These are phyloP conservation scores for Suhomyces coccinellae DNA, from an alignment of 1,139 yeast genomes.

Conservation along the genomic window DNA sequence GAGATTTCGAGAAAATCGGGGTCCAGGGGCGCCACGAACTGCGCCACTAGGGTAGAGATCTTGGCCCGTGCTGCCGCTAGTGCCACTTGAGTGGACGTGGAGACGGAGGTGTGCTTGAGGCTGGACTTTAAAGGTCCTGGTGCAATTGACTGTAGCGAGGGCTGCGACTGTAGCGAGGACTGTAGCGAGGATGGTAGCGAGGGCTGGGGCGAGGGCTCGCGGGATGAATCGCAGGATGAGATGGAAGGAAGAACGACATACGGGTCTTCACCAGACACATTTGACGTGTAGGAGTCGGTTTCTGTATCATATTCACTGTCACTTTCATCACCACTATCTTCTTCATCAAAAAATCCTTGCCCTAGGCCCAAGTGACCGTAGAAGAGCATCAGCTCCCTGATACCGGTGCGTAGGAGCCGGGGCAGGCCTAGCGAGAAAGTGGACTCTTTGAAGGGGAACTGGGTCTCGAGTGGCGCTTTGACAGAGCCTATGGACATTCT, in stretches of 20 bases:
- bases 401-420: background rate
- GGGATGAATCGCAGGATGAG: too few relatives aligned
- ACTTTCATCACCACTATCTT: too few relatives aligned
- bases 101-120: background rate
- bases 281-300: too few relatives aligned
- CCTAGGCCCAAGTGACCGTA: background rate
- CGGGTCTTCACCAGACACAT: too few relatives aligned
- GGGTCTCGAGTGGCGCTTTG: background rate
- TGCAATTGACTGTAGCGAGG: background rate
- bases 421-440: background rate
- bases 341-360: too few relatives aligned
- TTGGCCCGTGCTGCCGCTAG: background rate
- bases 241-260: too few relatives aligned
- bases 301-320: too few relatives aligned
- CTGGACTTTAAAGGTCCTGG: background rate
- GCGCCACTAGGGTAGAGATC: background rate
- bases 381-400: background rate
- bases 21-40: background rate
- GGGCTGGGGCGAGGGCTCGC: too few relatives aligned
- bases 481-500: background rate
- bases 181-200: too few relatives aligned
- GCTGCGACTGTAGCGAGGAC: too few relatives aligned
- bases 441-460: background rate
- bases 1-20: background rate
- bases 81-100: background rate